Base-by-base conservation (phyloP, 2,329 filamentous ascomycete species). In the Raffaelea arxii region DNA sequence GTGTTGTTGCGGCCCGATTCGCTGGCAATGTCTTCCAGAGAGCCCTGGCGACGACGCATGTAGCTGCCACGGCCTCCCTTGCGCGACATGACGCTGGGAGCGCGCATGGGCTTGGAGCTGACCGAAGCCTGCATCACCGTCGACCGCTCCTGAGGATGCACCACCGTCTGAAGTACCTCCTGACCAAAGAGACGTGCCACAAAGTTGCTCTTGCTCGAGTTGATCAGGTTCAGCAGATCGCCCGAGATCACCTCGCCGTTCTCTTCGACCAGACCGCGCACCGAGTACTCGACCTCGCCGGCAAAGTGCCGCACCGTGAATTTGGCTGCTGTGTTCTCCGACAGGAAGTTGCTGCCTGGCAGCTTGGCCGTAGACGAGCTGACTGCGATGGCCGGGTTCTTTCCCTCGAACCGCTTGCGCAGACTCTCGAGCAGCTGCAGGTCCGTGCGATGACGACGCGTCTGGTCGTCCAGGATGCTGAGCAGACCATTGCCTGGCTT, bases 281-380 rank as follows among this genome's bases (percentile, higher is more conserved):
- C 77, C 2, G 87, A 82, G 60, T 98, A 98, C 51, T 98, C 92
- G 5, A 98, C 87, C 61, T 97, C 92, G 43, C 92, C 92, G 35
- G 91, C 91, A 64, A 94, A 98, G 64, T 98, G 92, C 64, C 86
- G 89, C 47, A 98, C 82, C 0, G 89, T 90, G 66, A 98, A 98
- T 10, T 78, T 77, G 5, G 88, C 84, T 0, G 85, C 74, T 0
- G 78, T 75, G 64, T 94, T 94, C 51, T 87, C 83, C 0, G 90
- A 91, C 43, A 83, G 71, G 64, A 95, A 95, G 62, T 95, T 95
- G 68, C 86, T 92, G 44, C 90, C 89, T 6, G 87, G 87, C 23
- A 94, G 72, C 52, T 83, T 81, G 24, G 86, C 77, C 1, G 81
- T 90, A 2, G 86, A 71, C 41, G 82, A 80, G 45, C 83, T 79